Evolutionary conservation across 257 asterid species (phyloP).

Genomic region (Paraleonurus japonicus): DNA sequence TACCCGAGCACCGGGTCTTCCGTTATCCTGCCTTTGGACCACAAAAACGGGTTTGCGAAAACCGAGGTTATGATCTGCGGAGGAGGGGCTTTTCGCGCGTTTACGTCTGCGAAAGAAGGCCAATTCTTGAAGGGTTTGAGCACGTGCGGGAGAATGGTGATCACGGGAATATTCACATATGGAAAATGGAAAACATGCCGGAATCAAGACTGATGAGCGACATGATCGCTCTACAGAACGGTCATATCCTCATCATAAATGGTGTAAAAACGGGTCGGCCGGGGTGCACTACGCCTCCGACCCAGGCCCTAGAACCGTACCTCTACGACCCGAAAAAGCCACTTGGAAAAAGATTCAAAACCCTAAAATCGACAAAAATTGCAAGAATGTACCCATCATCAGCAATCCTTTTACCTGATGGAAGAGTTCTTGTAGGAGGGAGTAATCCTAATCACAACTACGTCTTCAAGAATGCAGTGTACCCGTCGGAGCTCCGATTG

Average conservation of each 20-base stretch:
- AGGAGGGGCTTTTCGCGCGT: constrained; percentile 49
- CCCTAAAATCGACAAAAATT: constrained; percentile 41
- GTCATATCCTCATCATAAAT: constrained; percentile 58
- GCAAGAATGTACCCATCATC: constrained; percentile 65
- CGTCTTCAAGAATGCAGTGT: constrained; percentile 30
- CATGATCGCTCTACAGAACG: constrained; percentile 64
- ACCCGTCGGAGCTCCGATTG: constrained; percentile 59
- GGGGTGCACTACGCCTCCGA: constrained; percentile 40
- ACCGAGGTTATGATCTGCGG: constrained; percentile 75
- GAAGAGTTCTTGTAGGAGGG: constrained; percentile 61
- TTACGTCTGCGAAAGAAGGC: constrained; percentile 33
- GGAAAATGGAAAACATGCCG: constrained; percentile 71
- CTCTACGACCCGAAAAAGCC: constrained; percentile 49
- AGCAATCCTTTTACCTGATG: constrained; percentile 52
- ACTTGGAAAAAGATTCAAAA: constrained; percentile 38
- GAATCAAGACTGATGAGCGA: constrained; percentile 50
- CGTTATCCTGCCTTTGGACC: constrained; percentile 56
- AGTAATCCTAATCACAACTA: constrained; percentile 54
- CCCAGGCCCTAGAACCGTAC: constrained; percentile 49
- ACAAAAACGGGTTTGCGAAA: constrained; percentile 31
- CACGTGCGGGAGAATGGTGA: constrained; percentile 63
- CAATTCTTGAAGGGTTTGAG: constrained; percentile 38
- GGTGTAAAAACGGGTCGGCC: constrained; percentile 52
- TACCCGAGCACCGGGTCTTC: constrained; percentile 67
- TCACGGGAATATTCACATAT: constrained; percentile 46